Evolutionary conservation across 257 asterid species (phyloP), one percentile per base, ranked within the genome.

Genomic region (Gentiana dahurica): DNA sequence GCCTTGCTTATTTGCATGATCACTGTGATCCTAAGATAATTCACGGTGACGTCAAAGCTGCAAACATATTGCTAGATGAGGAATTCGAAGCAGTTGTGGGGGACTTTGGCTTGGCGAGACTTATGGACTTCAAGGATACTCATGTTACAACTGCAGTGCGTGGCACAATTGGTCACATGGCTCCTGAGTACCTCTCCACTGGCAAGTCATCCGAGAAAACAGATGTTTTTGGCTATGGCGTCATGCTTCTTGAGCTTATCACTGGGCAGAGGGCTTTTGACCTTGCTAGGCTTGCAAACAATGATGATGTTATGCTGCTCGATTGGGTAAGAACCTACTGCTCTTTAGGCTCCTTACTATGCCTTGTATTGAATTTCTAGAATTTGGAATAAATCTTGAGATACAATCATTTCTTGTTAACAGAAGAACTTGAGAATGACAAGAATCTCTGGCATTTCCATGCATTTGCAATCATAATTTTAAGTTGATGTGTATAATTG

Each of bases 71-170:
- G 58, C 77, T 90, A 72, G 95, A 90, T 36, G 94, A 84, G 73
- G 94, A 84, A 64, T 90, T 80, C 64, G 98, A 90, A 76, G 98
- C 98, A 57, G 94, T 90, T 65, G 95, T 90, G 37, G 95, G 97
- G 36, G 98, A 84, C 63, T 90, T 90, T 57, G 98, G 98, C 59
- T 68, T 87, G 74, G 98, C 95, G 63, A 87, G 81, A 75, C 89
- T 90, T 62, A 87, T 90, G 96, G 98, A 87, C 81, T 81, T 87
- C 83, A 82, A 82, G 74, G 97, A 90, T 64, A 86, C 97, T 64
- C 96, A 90, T 66, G 95, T 86, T 11, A 84, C 90, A 32, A 89
- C 97, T 13, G 93, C 94, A 13, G 97, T 90, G 35, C 89, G 94
- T 54, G 96, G 94, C 55, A 90, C 98, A 10, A 75, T 77, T 5